Base-by-base conservation (phyloP, 768 basidiomycete species). In the Auricularia sp. region DNA sequence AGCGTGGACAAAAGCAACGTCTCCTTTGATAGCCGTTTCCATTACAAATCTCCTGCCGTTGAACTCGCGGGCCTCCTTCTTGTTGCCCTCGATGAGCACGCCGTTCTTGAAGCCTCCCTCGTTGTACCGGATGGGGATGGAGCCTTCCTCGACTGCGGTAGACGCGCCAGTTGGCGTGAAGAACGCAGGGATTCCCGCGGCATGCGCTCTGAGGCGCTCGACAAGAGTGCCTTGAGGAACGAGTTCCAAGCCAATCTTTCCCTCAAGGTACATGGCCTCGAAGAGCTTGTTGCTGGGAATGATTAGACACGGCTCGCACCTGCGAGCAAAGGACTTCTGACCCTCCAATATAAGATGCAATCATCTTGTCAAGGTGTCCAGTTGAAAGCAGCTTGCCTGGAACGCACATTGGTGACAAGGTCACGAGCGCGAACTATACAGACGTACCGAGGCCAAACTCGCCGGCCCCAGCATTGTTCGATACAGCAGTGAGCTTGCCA, bases 141-240 rank as follows among this genome's bases (percentile, higher is more conserved):
- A 74, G 1, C 92, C 92, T 59, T 85, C 77, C 74, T 94, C 90
- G 2, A 93, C 83, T 2, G 90, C 90, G 21, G 92, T 94, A 24
- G 83, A 83, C 7, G 91, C 90, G 16, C 94, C 94, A 0, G 93
- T 94, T 16, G 93, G 94, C 4, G 92, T 96, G 75, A 80, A 97
- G 79, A 97, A 94, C n/a, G 89, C 93, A 14, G 94, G 94, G 66
- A 94, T 93, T 61, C 94, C 94, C 10, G 92, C 90, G 6, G 92
- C 94, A 65, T 92, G 90, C 7, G 94, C 90, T 39, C 93, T 88
- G 66, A 94, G 80, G 65, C 94, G 87, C 72, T 94, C 94, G 16
- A 88, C 86, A 54, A 97, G 84, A 14, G 92, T 94, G 10, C 93
- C 94, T 76, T 97, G 94, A 3, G 94, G 94, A 34, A 92, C 90